A percentile compares a stretch with the other conserved stretches of the same genome.
Evolutionary conservation across 768 basidiomycete genomes (phyloP).

Genomic region (Suillus spraguei): DNA sequence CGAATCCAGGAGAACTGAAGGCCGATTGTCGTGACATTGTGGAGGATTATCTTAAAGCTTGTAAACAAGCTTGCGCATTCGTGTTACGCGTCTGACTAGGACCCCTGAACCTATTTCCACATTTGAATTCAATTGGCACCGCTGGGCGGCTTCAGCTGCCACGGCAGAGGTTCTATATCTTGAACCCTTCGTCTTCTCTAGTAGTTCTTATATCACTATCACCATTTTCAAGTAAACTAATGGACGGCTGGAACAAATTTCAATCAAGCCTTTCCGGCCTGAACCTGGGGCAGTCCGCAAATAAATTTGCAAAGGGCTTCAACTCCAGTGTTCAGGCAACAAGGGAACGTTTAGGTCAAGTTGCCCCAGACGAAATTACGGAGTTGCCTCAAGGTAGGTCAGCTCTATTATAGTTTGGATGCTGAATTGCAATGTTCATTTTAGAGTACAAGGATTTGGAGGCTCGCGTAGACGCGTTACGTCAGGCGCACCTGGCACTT

Average conservation of each 20-base stretch:
- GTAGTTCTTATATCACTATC: constrained; percentile 7
- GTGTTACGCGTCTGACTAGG: constrained; percentile 33
- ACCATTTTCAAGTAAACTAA: constrained; percentile 19
- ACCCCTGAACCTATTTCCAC: constrained; percentile 24
- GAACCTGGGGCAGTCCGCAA: constrained; percentile 76
- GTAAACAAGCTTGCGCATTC: background rate
- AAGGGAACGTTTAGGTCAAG: constrained; percentile 86
- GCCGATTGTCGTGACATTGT: constrained; percentile 41
- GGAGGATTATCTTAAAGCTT: constrained; percentile 8
- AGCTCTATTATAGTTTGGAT: background rate
- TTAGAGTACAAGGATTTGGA: constrained; percentile 98
- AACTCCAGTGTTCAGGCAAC: constrained; percentile 85
- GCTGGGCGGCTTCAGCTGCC: constrained; percentile 9
- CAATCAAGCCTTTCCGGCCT: constrained; percentile 61
- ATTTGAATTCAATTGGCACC: constrained; percentile 14
- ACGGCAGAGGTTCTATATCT: constrained; percentile 4
- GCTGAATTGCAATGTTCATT: background rate
- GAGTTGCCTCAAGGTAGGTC: constrained; percentile 84
- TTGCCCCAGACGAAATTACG: constrained; percentile 91
- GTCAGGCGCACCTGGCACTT: constrained; percentile 70
- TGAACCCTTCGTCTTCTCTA: background rate
- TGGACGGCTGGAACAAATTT: constrained; percentile 69
- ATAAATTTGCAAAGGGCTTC: constrained; percentile 78
- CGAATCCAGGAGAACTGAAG: constrained; percentile 62
- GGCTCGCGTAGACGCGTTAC: constrained; percentile 89